Evolutionary conservation across 2,329 filamentous ascomycete genomes (phyloP), one percentile per base, ranked within the genome.

Genomic region (Cryoendolithus antarcticus): DNA sequence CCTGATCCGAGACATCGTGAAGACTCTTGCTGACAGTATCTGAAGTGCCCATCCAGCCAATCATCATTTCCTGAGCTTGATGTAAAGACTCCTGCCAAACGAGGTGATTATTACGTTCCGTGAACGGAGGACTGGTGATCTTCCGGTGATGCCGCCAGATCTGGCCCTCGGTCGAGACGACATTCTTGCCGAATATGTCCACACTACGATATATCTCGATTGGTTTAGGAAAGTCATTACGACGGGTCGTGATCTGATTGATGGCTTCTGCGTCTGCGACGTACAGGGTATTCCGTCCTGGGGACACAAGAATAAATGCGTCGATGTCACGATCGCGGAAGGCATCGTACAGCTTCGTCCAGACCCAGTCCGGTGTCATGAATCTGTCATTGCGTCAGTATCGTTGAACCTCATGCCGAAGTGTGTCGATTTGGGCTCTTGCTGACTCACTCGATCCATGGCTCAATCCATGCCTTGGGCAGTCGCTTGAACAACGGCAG

Each of bases 111-210:
- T 85, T 88, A 61, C 72, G 77, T 62, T 89, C 83, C 41, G 80
- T 84, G 59, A 89, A 88, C 3, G 75, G 75, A 1, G 81, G 75
- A 21, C 77, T 74, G 1, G 77, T 80, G 32, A 78, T 71, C 60
- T 82, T 85, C 44, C 82, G 73, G 56, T 89, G 82, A 59, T 74
- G 69, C 27, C 77, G 76, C 83, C 82, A 89, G 21, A 71, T 60
- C 1, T 65, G 55, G 1, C 82, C 82, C 57, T 88, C 82, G 2
- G 78, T 76, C 0, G 75, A 75, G 13, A 88, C 61, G 2, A 88
- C 70, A 54, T 84, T 89, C 40, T 75, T 69, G 29, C 83, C 82
- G 54, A 34, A 88, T 13, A 81, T 63, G 34, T 76, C 69, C 24
- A 83, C 62, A 9, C 73, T 63, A 11, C 57, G 58, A 51, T 83